phyloP scores from a whole-genome alignment of 352 stramenopile genomes.

The Phytophthora quininea region DNA sequence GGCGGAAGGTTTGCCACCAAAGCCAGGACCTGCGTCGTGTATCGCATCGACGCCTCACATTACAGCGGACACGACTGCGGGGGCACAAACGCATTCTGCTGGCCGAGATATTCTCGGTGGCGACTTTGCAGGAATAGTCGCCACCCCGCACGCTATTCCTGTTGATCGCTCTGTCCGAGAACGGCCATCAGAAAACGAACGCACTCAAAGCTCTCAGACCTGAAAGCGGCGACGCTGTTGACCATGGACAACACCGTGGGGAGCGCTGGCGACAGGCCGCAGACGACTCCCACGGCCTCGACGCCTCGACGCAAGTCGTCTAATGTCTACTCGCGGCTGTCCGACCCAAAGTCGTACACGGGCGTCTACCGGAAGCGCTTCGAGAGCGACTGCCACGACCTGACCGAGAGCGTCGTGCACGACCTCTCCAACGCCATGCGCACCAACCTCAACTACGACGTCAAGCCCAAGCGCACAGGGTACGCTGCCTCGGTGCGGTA shows the following conservation, averaged over 20 bases:
- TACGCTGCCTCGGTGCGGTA: conserved; percentile 21
- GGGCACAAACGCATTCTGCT: neutral
- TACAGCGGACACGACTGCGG: neutral
- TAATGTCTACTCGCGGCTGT: conserved; percentile 63
- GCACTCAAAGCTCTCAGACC: conserved; percentile 1
- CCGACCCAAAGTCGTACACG: conserved; percentile 70
- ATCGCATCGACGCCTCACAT: conserved; percentile 9
- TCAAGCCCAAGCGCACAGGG: conserved; percentile 47
- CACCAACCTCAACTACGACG: conserved; percentile 60
- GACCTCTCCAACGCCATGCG: conserved; percentile 62
- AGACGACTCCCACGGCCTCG: conserved; percentile 1
- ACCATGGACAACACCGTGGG: conserved; percentile 20
- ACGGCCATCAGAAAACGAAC: conserved; percentile 1
- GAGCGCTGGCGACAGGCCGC: conserved; percentile 4
- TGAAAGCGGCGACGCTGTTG: conserved; percentile 3
- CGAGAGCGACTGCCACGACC: conserved; percentile 51
- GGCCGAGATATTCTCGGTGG: conserved; percentile 22
- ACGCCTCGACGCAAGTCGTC: conserved; percentile 11
- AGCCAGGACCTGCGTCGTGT: conserved; percentile 31
- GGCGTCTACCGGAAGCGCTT: conserved; percentile 72
- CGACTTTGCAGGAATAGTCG: conserved; percentile 20
- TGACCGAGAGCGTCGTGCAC: conserved; percentile 58
- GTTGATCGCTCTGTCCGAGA: neutral
- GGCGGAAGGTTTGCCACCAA: conserved; percentile 21
- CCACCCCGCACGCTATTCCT: conserved; percentile 13